Base-by-base conservation (phyloP, 2,329 filamentous ascomycete species). In the Aureobasidium zeae region DNA sequence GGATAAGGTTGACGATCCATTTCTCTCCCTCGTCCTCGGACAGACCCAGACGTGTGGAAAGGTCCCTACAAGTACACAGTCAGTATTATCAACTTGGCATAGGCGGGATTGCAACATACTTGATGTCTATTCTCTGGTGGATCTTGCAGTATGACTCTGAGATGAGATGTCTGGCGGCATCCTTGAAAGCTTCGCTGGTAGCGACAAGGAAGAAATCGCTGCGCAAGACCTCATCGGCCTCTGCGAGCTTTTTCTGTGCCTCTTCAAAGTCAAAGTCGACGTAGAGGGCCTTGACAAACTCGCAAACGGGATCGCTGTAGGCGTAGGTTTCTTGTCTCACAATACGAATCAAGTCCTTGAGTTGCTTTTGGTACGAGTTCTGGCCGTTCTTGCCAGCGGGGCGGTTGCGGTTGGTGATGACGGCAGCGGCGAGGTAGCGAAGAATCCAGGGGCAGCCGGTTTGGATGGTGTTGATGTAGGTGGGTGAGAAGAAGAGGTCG, bases 111-210 rank as follows among this genome's bases (percentile, higher is more conserved):
- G 24, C 13, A 20, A 64, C 73, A 57, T 63, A 80, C 76, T 88
- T 87, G 65, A 98, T 96, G 65, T 96, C 89, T 63, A 98, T 98
- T 57, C 89, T 78, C 63, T 94, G 87, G 67, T 96, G 93, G 63
- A 98, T 98, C 78, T 96, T 96, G 85, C 91, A 98, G 76, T 98
- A 98, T 65, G 81, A 87, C 73, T 98, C 91, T 44, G 89, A 96
- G 64, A 98, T 96, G 49, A 98, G 74, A 72, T 98, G 91, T 60
- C 91, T 77, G 28, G 91, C 91, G 36, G 86, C 82, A 60, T 96
- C 89, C 51, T 98, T 86, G 61, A 98, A 98, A 30, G 79, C 73
- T 57, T 96, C 89, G 24, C 85, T 80, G 3, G 84, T 78, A 15
- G 79, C 81, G 45, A 83, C 78, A 46, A 98, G 76, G 82, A 98